Evolutionary conservation across 805 yeast genomes (phyloP).

Genomic region (Wickerhamomyces subpelliculosus): DNA sequence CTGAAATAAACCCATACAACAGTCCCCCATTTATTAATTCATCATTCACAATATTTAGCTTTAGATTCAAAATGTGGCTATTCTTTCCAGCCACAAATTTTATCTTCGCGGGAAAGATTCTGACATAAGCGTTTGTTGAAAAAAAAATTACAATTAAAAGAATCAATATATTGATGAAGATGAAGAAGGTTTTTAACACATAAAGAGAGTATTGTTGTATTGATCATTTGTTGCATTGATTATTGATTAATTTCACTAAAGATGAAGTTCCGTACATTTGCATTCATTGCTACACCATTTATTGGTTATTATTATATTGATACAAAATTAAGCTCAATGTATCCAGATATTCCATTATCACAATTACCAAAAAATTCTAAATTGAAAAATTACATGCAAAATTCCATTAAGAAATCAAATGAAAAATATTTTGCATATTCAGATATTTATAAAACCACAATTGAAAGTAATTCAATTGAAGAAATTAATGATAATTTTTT

Average conservation of each 20-base stretch:
- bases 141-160: no score
- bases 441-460: conserved; percentile 10
- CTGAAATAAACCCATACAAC: no score
- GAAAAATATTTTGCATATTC: conserved; percentile 12
- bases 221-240: no score
- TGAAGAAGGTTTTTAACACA: no score
- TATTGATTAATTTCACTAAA: not conserved
- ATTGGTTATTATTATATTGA: conserved; percentile 14
- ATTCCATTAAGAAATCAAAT: conserved; percentile 3
- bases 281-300: conserved; percentile 1
- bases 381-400: conserved; percentile 2
- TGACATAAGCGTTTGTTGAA: no score
- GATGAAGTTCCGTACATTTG: conserved; percentile 1
- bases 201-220: no score
- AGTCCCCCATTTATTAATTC: no score
- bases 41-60: no score
- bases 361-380: conserved; percentile 13
- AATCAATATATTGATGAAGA: no score
- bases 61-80: no score
- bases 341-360: conserved; percentile 13
- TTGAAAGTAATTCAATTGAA: not conserved
- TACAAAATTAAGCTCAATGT: conserved; percentile 7
- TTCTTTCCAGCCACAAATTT: no score
- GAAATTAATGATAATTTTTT: not conserved
- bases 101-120: no score